Conservation (phyloP, 2,329 filamentous ascomycete species). For the Verticillium nubilum region DNA sequence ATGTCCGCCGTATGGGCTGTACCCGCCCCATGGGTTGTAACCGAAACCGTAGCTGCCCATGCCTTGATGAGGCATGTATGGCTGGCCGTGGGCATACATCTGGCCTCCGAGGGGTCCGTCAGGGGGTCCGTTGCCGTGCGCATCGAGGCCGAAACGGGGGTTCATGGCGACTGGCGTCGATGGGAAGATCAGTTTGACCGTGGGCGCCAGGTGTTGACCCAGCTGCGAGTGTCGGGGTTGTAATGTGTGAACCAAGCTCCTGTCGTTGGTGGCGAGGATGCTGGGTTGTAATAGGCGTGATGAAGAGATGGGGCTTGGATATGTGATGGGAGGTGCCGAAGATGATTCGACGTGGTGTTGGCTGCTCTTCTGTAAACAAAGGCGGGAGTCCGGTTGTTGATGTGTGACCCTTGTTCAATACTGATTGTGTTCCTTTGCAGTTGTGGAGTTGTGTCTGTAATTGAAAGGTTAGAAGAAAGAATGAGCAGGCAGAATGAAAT, state of each 20-base stretch:
- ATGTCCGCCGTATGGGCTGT: not conserved
- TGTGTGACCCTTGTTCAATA: not conserved
- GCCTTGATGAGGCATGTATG: constrained; percentile 30
- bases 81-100: constrained; percentile 26
- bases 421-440: not conserved
- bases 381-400: not conserved
- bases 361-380: not conserved
- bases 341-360: not conserved
- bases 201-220: constrained; percentile 30
- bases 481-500: not conserved
- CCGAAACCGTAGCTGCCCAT: not conserved
- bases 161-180: constrained; percentile 18
- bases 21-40: not conserved
- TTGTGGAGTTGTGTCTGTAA: not conserved
- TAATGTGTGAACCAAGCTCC: constrained; percentile 20
- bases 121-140: constrained; percentile 22
- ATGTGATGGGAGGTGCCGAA: not conserved
- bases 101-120: constrained; percentile 20
- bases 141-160: constrained; percentile 31
- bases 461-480: not conserved
- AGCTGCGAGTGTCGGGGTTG: constrained; percentile 5
- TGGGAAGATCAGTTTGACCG: not conserved
- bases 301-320: not conserved
- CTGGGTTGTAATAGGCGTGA: not conserved
- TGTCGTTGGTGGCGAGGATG: not conserved